A percentile compares a stretch with the other conserved stretches of the same genome.
Evolutionary conservation across 805 yeast species (phyloP).

Genomic region (Komagataella ulmi): DNA sequence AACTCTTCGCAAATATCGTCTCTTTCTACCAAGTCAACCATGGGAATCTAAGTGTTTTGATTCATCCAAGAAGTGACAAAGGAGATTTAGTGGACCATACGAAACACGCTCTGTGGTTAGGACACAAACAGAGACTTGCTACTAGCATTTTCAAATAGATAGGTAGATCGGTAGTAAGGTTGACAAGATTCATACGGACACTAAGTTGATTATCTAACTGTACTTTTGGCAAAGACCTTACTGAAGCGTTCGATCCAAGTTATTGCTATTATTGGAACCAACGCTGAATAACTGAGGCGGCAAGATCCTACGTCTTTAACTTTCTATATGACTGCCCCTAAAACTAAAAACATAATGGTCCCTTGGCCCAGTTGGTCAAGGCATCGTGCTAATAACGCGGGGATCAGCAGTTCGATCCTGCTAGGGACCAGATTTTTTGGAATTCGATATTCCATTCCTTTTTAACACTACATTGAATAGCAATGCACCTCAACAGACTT

Average conservation of each 20-base stretch:
- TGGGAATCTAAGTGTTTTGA: constrained; percentile 34
- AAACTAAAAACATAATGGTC: constrained; percentile 5
- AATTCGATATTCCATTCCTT: no score
- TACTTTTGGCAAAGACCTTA: no score
- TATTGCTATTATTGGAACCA: no score
- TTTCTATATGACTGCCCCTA: not conserved
- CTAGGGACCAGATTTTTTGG: constrained; percentile 47
- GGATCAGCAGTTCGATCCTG: constrained; percentile 84
- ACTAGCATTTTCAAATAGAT: constrained; percentile 1
- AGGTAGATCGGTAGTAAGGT: not conserved
- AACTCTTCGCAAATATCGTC: constrained; percentile 27
- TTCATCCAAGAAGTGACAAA: constrained; percentile 34
- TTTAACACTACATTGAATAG: no score
- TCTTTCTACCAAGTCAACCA: constrained; percentile 42
- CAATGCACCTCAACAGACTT: no score
- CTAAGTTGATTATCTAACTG: no score
- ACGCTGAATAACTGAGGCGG: no score
- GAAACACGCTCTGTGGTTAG: constrained; percentile 42
- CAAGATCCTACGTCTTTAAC: not conserved
- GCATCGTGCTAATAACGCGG: constrained; percentile 32
- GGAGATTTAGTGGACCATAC: constrained; percentile 38
- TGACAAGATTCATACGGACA: no score
- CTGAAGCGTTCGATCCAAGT: no score
- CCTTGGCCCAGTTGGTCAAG: constrained; percentile 33
- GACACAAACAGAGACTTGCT: constrained; percentile 14